Evolutionary conservation across 768 basidiomycete species (phyloP), one percentile per base, ranked within the genome.

Genomic region (Rhizopogon vinicolor): DNA sequence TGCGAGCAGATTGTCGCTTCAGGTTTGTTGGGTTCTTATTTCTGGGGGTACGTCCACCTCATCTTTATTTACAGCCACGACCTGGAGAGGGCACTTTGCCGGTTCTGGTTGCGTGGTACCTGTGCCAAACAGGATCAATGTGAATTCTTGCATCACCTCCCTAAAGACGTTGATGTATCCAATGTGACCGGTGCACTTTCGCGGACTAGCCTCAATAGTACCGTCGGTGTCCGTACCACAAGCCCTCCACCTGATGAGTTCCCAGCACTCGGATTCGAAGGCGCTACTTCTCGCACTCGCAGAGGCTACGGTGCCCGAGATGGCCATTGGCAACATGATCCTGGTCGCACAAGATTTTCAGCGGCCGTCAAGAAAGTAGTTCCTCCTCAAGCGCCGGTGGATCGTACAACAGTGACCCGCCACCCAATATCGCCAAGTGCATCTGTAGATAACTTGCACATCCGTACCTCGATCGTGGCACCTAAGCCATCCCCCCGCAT

Each of bases 91-190:
- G 95, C 95, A 1, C 70, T 98, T 19, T 94, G 91, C 73, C 88
- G 97, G 37, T 99, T 99, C 76, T 99, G 97, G 97, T 80, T 99
- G 31, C 84, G 95, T 50, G 96, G 96, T 5, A 93, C 93, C 44
- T 99, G 97, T 66, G 92, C 95, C 31, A 99, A 99, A 70, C 91
- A 94, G 53, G 94, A 96, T 55, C 84, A 81, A 60, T 98, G 95
- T 82, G 97, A 98, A 73, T 98, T 98, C 72, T 72, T 97, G 66
- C 95, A 97, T 66, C 90, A 91, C 67, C 75, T 95, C 5, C 93
- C 92, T 6, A 86, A 89, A 61, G 88, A 93, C 60, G 86, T 89
- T 41, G 93, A 97, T 65, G 79, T 93, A 39, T 69, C 84, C 42
- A 78, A 81, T 55, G 75, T 93, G 53, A 84, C 82, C 57, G 76